Evolutionary conservation across 148 eudicot species (phyloP), one percentile per base, ranked within the genome.

Genomic region (Salicornia ramosissima): DNA sequence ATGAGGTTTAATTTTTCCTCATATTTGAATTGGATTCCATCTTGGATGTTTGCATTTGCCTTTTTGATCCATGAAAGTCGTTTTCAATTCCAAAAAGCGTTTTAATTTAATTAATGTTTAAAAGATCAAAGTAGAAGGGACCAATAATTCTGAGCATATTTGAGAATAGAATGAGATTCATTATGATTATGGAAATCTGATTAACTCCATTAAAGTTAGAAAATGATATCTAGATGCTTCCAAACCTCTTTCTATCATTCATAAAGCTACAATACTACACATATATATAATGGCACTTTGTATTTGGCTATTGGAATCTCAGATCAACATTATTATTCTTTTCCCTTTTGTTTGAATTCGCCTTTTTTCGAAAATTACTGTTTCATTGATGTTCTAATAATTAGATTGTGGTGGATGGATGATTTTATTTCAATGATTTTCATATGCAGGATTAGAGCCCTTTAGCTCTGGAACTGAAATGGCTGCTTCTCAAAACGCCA

Each of bases 391-490:
- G 10, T 59, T n/a, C 22, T n/a, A n/a, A n/a, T n/a, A n/a, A 19
- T 24, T 46, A 30, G 19, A 21, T 24, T 13, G 11, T 50, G 31
- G 22, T 19, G 26, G 33, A 30, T 43, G 64, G 18, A 58, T 64
- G 47, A 46, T 54, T 65, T 45, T n/a, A 22, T 26, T 49, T 31
- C 51, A n/a, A 4, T 49, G 34, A 25, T 61, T 56, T 70, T n/a
- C 39, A 21, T 73, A 28, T 65, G 67, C 78, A 81, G 82, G 79
- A 57, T 28, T 61, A n/a, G 80, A 81, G 39, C 28, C 61, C 34
- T 60, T 74, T 40, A 63, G 57, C 59, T 54, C 58, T 69, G 78
- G 69, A 53, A 59, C 77, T 25, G 64, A 75, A 65, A 69, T 76
- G 72, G 57, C 77, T 14, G 26, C 33, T 10, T 46, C 36, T 71